Evolutionary conservation across 2,329 filamentous ascomycete species (phyloP), one percentile per base, ranked within the genome.

Genomic region (Raffaelea albimanens): DNA sequence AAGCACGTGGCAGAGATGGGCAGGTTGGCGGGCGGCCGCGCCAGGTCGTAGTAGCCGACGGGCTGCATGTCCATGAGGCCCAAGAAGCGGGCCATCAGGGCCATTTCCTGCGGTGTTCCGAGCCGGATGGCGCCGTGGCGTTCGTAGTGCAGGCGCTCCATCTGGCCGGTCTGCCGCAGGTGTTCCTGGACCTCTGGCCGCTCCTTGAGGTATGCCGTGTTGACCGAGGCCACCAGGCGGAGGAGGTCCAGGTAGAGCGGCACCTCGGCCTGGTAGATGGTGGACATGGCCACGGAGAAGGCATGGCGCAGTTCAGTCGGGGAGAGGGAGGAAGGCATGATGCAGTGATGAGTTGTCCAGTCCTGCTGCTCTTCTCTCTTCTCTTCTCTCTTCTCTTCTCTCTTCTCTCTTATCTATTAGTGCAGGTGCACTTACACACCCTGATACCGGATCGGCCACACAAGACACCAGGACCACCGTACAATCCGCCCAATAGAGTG

Each of bases 1-100:
- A 77, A 77, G 9, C 67, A 69, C 0, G 73, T 76, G 1, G 71
- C 71, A 47, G 76, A 71, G 57, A 76, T 66, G 0, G 73, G 73
- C 14, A 77, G 59, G 0, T 66, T 66, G 3, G 67, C 71, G 0
- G 65, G 54, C 36, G 40, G 33, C 22, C 8, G 40, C 1, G 64
- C 66, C 0, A 76, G 61, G 46, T 77, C 71, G 50, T 76, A 76
- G 54, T 76, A 75, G 1, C 71, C 72, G 0, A 76, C 71, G 0
- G 73, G 63, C 20, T 67, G 55, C 65, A 76, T 69, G 5, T 67
- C 70, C 48, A 76, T 58, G 2, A 75, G 48, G 0, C 61, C 59
- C 49, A 76, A 74, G 23, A 76, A 55, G 9, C 70, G 65, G 1
- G 61, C 48, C 40, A 73, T 64, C 2, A 61, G 69, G 4, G 56